Evolutionary conservation across 2,329 filamentous ascomycete genomes (phyloP).

Genomic region (Graphilbum sp.): DNA sequence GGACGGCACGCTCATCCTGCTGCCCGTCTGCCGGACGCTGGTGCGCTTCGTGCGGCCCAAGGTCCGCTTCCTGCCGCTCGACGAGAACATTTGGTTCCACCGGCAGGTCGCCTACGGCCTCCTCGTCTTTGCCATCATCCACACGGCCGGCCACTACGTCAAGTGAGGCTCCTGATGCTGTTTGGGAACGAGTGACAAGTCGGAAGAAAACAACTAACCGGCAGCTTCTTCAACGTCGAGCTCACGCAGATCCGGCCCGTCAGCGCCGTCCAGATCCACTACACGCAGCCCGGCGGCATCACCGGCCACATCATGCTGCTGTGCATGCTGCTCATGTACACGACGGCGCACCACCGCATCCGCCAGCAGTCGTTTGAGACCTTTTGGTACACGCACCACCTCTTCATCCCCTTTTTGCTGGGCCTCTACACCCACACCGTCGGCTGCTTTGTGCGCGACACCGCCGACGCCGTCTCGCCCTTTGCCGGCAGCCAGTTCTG

Average conservation of each 20-base stretch:
- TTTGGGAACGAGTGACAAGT: no score
- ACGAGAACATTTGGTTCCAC: constrained; percentile 96
- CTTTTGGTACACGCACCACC: constrained; percentile 98
- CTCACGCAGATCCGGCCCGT: constrained; percentile 64
- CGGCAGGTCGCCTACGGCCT: constrained; percentile 83
- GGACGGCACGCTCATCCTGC: constrained; percentile 72
- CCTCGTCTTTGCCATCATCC: constrained; percentile 64
- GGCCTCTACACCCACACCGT: constrained; percentile 91
- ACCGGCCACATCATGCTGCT: constrained; percentile 96
- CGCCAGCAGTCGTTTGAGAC: constrained; percentile 95
- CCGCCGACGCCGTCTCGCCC: constrained; percentile 53
- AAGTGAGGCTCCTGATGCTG: constrained; percentile 47
- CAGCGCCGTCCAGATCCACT: constrained; percentile 80
- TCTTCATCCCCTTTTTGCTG: constrained; percentile 93
- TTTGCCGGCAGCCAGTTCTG: constrained; percentile 74
- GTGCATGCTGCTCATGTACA: constrained; percentile 99
- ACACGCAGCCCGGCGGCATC: constrained; percentile 72
- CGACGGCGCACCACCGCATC: constrained; percentile 82
- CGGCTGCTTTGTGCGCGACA: constrained; percentile 90
- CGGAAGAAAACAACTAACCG: no score
- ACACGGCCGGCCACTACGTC: constrained; percentile 76
- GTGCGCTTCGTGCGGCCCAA: constrained; percentile 76
- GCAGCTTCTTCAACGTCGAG: constrained; percentile 92
- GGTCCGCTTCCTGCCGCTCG: constrained; percentile 75
- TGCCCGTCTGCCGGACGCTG: constrained; percentile 89